Conservation (phyloP, 176 grass and related monocot species). For the Puccinellia tenuiflora region DNA sequence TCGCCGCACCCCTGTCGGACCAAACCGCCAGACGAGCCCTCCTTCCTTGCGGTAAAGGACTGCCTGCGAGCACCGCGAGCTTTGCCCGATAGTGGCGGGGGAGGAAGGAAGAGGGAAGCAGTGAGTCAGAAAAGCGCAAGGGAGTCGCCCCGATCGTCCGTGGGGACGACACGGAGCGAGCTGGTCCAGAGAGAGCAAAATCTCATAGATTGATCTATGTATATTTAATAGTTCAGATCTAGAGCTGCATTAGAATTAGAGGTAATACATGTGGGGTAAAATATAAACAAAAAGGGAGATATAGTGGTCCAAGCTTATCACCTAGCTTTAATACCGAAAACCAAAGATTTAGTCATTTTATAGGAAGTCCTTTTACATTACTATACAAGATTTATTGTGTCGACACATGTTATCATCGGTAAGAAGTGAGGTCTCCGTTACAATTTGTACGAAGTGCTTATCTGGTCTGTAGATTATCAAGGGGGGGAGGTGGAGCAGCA, state of each 20-base stretch:
- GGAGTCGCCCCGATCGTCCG: no score
- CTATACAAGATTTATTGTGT: background rate
- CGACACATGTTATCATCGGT: background rate
- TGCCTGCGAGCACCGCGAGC: no score
- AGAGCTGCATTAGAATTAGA: background rate
- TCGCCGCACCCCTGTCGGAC: no score
- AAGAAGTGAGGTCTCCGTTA: background rate
- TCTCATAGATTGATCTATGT: background rate
- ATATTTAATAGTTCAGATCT: conserved; percentile 16
- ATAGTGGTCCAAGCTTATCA: conserved; percentile 17
- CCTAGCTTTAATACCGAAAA: background rate
- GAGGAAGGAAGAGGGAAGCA: no score
- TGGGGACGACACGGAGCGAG: no score
- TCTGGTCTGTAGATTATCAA: background rate
- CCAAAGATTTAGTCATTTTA: background rate
- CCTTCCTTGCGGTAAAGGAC: no score
- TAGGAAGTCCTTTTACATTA: background rate
- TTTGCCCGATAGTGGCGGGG: no score
- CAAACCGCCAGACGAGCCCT: no score
- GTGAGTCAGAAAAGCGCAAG: no score
- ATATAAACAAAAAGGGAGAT: conserved; percentile 1
- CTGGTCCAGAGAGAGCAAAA: conserved; percentile 22
- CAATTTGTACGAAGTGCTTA: background rate
- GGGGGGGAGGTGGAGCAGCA: background rate
- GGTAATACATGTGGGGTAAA: background rate